Evolutionary conservation across 257 asterid genomes (phyloP).

Genomic region (Nicotiana tabacum): DNA sequence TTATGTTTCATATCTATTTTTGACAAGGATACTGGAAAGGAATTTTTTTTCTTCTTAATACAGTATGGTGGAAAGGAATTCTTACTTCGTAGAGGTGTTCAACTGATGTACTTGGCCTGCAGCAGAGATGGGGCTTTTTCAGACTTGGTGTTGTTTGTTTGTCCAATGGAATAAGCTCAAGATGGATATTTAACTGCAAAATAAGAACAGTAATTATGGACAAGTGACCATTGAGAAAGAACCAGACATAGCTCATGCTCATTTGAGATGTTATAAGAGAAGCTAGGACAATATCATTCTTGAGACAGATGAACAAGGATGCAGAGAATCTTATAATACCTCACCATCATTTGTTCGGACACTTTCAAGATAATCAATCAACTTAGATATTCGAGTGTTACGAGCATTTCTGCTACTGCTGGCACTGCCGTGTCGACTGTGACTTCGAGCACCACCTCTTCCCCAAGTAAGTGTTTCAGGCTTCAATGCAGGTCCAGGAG

Average conservation of each 20-base stretch:
- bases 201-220: background rate
- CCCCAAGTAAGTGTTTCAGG: slow-evolving; percentile 35
- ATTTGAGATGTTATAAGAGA: background rate
- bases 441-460: slow-evolving; percentile 36
- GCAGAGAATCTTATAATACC: slow-evolving; percentile 16
- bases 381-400: slow-evolving; percentile 23
- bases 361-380: slow-evolving; percentile 23
- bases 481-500: slow-evolving; percentile 12
- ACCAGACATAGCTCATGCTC: background rate
- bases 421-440: slow-evolving; percentile 28
- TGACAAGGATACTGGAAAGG: background rate
- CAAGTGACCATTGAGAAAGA: background rate
- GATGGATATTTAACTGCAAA: slow-evolving; percentile 30
- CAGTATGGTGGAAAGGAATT: background rate
- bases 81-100: slow-evolving; percentile 25
- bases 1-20: background rate
- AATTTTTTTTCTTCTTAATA: background rate
- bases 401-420: slow-evolving; percentile 21
- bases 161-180: slow-evolving; percentile 24
- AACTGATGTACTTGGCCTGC: slow-evolving; percentile 22
- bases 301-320: background rate
- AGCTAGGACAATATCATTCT: background rate
- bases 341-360: background rate
- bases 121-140: slow-evolving; percentile 24
- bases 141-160: slow-evolving; percentile 22